Conservation (phyloP, 345 rosid species). For the Melastoma malabathricum region DNA sequence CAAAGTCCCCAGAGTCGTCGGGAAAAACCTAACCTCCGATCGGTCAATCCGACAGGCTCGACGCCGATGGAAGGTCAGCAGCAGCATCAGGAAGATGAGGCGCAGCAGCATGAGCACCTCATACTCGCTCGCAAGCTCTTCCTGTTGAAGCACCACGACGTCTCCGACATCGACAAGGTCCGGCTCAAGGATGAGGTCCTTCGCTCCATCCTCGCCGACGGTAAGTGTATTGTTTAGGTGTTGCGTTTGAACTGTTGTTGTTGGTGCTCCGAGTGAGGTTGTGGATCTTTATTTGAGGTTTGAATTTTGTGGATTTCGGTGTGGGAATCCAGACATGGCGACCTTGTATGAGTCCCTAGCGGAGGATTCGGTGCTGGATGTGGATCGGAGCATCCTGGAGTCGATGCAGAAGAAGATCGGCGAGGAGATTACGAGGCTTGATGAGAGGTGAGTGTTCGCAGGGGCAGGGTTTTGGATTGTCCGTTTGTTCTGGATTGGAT, state of each 20-base stretch:
- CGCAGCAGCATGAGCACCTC: conserved; percentile 67
- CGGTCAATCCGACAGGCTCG: too few species aligned
- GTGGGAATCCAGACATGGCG: conserved; percentile 50
- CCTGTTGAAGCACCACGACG: conserved; percentile 55
- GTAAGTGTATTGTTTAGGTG: conserved; percentile 14
- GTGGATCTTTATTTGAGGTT: background rate
- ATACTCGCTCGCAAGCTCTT: conserved; percentile 71
- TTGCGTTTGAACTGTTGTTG: background rate
- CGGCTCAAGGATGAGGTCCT: conserved; percentile 78
- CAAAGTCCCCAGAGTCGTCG: too few species aligned
- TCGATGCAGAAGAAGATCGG: conserved; percentile 52
- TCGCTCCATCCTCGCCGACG: conserved; percentile 50
- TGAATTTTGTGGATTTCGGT: background rate
- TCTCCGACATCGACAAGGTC: conserved; percentile 16
- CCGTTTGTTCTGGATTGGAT: background rate
- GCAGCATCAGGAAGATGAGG: conserved; percentile 33
- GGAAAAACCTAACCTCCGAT: too few species aligned
- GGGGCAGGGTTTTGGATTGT: background rate
- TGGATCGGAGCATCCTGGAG: conserved; percentile 56
- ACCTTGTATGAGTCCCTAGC: conserved; percentile 75
- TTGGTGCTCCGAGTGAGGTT: background rate
- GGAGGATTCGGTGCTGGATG: conserved; percentile 46
- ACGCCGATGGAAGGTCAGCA: too few species aligned
- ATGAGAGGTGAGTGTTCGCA: conserved; percentile 57
- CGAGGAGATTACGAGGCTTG: conserved; percentile 78